Percentiles rank a stretch among this genome's conserved stretches.
Conservation (phyloP, 352 stramenopile species). For the Achlya hypogyna region DNA sequence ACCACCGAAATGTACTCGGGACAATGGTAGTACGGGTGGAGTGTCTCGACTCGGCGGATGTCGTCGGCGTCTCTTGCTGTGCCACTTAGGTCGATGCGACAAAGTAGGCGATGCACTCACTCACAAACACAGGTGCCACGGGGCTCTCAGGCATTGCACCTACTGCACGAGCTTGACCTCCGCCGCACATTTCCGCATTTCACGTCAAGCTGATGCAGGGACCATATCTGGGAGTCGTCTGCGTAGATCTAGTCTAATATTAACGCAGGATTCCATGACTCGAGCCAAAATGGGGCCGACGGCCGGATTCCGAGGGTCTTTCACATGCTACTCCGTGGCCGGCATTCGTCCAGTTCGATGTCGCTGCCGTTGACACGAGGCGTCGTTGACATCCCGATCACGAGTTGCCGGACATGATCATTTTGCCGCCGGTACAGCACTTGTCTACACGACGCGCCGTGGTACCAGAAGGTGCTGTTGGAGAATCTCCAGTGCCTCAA, state of each 20-base stretch:
- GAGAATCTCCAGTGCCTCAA: constrained; percentile 51
- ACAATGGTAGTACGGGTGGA: constrained; percentile 78
- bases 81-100: constrained; percentile 70
- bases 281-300: neutral
- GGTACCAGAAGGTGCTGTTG: constrained; percentile 33
- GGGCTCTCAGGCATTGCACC: neutral
- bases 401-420: constrained; percentile 56
- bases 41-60: constrained; percentile 56
- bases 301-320: neutral
- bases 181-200: no score
- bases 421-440: constrained; percentile 35
- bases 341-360: constrained; percentile 28
- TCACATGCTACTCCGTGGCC: constrained; percentile 45
- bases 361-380: neutral
- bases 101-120: constrained; percentile 81
- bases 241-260: no score
- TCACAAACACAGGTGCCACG: constrained; percentile 39
- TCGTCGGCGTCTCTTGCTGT: neutral
- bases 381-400: constrained; percentile 45
- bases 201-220: neutral
- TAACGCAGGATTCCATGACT: no score
- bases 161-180: neutral
- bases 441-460: neutral
- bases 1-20: constrained; percentile 47
- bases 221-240: neutral